These are phyloP conservation scores for Plectosphaerella sp. DNA, from an alignment of 2,329 filamentous ascomycete species.

Conservation along the genomic window DNA sequence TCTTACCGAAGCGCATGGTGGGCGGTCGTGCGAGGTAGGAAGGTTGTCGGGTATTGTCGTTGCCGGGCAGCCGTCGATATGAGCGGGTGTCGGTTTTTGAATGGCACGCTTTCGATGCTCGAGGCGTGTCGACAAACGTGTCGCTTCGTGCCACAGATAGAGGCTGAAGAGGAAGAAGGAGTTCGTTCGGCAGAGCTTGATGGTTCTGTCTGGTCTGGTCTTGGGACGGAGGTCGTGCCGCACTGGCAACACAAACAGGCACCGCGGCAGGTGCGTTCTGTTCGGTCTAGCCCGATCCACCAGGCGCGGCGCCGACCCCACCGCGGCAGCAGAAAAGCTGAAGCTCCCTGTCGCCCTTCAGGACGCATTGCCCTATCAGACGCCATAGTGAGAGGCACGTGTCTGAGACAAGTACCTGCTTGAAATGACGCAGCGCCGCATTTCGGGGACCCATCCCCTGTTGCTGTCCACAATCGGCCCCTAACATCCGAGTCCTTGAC, in stretches of 20 bases:
- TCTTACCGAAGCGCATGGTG: conserved; percentile 89
- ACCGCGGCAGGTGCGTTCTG: conserved; percentile 2
- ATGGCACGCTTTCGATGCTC: too few relatives aligned
- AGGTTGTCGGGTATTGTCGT: background rate
- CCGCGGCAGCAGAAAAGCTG: conserved; percentile 2
- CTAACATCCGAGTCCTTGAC: too few relatives aligned
- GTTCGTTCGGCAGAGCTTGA: background rate
- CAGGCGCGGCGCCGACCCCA: conserved; percentile 3
- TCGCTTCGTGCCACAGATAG: background rate
- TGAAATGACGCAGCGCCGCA: background rate
- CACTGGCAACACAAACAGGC: background rate
- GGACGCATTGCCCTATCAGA: conserved; percentile 14
- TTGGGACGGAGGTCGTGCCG: background rate
- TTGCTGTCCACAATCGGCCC: too few relatives aligned
- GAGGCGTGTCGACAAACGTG: too few relatives aligned
- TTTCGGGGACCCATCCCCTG: too few relatives aligned
- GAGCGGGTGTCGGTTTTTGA: background rate
- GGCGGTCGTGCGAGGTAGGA: conserved; percentile 13
- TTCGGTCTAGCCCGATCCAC: background rate
- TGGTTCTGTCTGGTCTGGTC: background rate
- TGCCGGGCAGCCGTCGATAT: background rate
- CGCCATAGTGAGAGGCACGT: conserved; percentile 9
- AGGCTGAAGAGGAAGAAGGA: background rate
- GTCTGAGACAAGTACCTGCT: background rate
- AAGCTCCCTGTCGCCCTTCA: conserved; percentile 6